These are phyloP conservation scores for Diaporthe citriasiana DNA, from an alignment of 2,329 filamentous ascomycete species.

Conservation along the genomic window DNA sequence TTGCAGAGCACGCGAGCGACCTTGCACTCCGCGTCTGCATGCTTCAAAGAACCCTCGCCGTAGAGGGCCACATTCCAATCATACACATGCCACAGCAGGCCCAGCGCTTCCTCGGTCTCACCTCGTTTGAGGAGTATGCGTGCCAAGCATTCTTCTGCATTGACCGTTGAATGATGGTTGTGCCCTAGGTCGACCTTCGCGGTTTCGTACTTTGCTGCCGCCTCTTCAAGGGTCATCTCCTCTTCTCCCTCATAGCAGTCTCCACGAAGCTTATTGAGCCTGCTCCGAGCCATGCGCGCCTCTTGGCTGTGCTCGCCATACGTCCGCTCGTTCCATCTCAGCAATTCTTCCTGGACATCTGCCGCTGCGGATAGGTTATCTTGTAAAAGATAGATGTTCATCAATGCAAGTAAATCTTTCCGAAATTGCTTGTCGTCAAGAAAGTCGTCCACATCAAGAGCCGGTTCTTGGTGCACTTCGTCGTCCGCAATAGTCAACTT, in stretches of 20 bases:
- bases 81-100: neutral
- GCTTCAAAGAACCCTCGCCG: neutral
- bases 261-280: too few species aligned
- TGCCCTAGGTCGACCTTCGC: neutral
- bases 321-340: neutral
- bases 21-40: neutral
- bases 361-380: neutral
- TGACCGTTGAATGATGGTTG: neutral
- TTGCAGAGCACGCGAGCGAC: too few species aligned
- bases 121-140: neutral
- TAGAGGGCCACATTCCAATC: neutral
- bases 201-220: neutral
- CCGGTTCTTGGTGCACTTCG: neutral
- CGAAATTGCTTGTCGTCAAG: neutral
- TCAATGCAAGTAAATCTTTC: neutral
- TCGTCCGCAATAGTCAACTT: neutral
- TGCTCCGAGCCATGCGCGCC: too few species aligned
- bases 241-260: too few species aligned
- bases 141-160: neutral
- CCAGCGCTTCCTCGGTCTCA: neutral
- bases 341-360: neutral
- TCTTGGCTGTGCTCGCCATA: neutral
- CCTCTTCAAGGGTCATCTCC: conserved; percentile 9
- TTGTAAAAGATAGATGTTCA: neutral
- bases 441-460: neutral